Percentiles rank a stretch among this genome's conserved stretches.
Conservation (phyloP, 139 green algal species). For the Ettlia oleoabundans region DNA sequence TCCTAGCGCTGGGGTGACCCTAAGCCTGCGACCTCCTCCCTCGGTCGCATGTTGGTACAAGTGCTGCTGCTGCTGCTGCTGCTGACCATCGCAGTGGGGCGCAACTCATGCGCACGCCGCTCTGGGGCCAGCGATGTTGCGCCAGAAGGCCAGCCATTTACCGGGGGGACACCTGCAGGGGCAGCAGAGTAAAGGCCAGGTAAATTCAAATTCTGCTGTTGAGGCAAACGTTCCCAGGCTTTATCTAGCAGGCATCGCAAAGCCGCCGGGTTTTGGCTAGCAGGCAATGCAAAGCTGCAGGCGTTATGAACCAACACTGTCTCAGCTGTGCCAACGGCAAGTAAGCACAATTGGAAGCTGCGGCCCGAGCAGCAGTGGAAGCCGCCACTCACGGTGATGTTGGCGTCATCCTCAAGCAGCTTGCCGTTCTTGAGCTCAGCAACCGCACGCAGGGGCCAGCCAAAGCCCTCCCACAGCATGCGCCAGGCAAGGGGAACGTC, state of each 20-base stretch:
- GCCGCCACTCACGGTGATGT: constrained; percentile 96
- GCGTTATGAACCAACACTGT: no score
- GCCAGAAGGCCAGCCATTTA: constrained; percentile 54
- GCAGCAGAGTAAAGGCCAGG: no score
- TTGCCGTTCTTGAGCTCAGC: constrained; percentile 79
- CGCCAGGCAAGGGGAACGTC: constrained; percentile 85
- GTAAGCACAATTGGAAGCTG: no score
- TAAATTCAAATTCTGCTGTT: no score
- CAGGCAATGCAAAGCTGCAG: no score
- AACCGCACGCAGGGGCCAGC: constrained; percentile 82
- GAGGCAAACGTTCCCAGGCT: no score
- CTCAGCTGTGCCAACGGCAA: no score
- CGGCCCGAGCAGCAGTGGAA: no score
- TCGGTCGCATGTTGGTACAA: neutral
- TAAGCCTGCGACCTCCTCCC: neutral
- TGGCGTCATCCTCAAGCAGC: constrained; percentile 82
- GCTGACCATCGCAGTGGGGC: neutral
- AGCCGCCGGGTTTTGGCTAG: no score
- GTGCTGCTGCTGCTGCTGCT: neutral
- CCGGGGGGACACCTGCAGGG: no score
- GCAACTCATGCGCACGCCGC: neutral
- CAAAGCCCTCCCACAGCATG: constrained; percentile 70
- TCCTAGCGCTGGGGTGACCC: no score
- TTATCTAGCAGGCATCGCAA: no score
- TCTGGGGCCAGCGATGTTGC: neutral